Evolutionary conservation across 2,329 filamentous ascomycete species (phyloP).

Genomic region (Orbilia oligospora): DNA sequence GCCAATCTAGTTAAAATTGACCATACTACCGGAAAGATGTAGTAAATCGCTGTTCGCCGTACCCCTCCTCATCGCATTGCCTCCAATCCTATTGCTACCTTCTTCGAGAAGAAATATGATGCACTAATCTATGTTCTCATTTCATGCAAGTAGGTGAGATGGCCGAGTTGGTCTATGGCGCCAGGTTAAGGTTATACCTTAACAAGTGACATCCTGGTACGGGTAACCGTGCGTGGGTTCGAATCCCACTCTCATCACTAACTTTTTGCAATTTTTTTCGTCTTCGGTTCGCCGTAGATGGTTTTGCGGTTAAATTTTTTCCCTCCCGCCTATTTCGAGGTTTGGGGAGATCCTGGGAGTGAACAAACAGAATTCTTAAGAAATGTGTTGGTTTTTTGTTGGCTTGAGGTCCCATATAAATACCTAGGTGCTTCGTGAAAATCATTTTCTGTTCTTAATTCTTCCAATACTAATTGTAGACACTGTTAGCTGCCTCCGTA

Average conservation of each 20-base stretch:
- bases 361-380: not conserved
- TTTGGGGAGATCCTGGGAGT: not conserved
- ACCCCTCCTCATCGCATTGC: too few species aligned
- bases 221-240: conserved; percentile 64
- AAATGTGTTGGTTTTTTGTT: not conserved
- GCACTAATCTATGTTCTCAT: not conserved
- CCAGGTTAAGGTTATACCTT: conserved; percentile 64
- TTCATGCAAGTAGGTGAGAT: conserved; percentile 62
- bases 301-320: not conserved
- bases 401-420: too few species aligned
- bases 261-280: conserved; percentile 58
- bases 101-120: conserved; percentile 24
- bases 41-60: too few species aligned
- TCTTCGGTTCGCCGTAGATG: not conserved
- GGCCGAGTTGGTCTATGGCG: conserved; percentile 64
- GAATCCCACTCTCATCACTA: conserved; percentile 64
- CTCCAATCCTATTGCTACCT: too few species aligned
- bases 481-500: too few species aligned
- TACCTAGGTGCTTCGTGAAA: too few species aligned
- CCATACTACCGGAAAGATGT: too few species aligned
- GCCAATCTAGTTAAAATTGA: too few species aligned
- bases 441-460: too few species aligned
- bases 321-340: not conserved
- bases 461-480: too few species aligned
- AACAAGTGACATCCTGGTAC: conserved; percentile 62